Percentiles rank a stretch among this genome's conserved stretches.
These are phyloP conservation scores for Cladosporium sp. DNA, from an alignment of 2,329 filamentous ascomycete species.

Conservation along the genomic window DNA sequence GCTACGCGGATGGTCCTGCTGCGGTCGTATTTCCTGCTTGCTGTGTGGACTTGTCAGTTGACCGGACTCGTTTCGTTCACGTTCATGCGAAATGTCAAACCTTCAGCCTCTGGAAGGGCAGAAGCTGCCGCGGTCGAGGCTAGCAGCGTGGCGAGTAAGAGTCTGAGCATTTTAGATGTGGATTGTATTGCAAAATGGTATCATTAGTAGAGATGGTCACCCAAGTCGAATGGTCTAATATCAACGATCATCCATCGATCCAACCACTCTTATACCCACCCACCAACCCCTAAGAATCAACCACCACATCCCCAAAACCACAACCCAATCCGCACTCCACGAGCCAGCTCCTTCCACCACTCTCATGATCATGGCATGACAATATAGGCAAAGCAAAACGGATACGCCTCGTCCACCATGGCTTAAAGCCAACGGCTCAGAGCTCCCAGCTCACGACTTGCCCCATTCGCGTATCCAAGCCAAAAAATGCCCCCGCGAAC, in stretches of 20 bases:
- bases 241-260: no score
- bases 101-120: conserved; percentile 3
- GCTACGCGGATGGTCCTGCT: conserved; percentile 11
- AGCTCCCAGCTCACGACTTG: no score
- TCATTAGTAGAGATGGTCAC: no score
- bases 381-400: neutral
- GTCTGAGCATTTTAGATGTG: conserved; percentile 3
- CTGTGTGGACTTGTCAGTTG: neutral
- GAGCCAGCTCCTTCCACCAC: no score
- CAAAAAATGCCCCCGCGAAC: no score
- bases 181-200: no score
- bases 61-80: neutral
- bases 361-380: conserved; percentile 10
- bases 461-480: neutral
- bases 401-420: neutral
- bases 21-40: neutral
- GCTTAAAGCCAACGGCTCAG: no score
- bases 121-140: neutral
- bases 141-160: neutral
- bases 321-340: no score
- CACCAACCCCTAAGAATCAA: no score
- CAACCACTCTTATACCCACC: no score
- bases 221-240: no score
- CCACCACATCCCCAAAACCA: no score
- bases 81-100: neutral